Evolutionary conservation across 176 grass and related monocot species (phyloP), one percentile per base, ranked within the genome.

Genomic region (Alloteropsis semialata): DNA sequence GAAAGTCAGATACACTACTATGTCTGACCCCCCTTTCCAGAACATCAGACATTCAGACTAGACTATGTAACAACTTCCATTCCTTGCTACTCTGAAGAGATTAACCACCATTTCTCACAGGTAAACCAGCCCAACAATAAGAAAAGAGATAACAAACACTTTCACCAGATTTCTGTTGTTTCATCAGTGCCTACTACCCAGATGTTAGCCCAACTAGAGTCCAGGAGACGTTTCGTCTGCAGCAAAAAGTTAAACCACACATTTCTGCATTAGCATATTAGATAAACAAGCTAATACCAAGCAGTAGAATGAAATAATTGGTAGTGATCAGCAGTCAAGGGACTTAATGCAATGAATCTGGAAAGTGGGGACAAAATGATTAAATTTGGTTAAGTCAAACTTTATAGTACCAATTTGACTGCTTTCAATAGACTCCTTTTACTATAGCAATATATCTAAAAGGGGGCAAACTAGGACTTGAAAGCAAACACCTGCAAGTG

Each of bases 171-270:
- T 81, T 69, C 25, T 84, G 70, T 67, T 13, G 50, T 93, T 87
- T 81, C 78, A 91, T 93, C 69, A 91, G 84, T 89, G 85, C 85
- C 86, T 87, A 86, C 77, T 90, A 88, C 81, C 89, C 84, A 77
- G 73, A 65, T 97, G 94, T 97, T 94, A 97, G 89, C 91, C 80
- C 87, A 85, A 85, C 86, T 83, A 90, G 70, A 85, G 77, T 83
- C 79, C 83, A 73, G 69, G 57, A 82, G 70, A 83, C 36, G 10
- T 65, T 81, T 81, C 82, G 86, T 71, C 94, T 97, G 91, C 80
- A 87, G 14, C 6, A 38, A 84, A 75, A 59, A 87, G 32, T 32
- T 68, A 37, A 75, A 53, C 32, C 5, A n/a, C 49, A 27, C 34
- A 46, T 58, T 51, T 60, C 11, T 57, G 9, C 45, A 71, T 33